phyloP scores from a whole-genome alignment of 1,139 yeast species.

The Yamadazyma membranifaciens region DNA sequence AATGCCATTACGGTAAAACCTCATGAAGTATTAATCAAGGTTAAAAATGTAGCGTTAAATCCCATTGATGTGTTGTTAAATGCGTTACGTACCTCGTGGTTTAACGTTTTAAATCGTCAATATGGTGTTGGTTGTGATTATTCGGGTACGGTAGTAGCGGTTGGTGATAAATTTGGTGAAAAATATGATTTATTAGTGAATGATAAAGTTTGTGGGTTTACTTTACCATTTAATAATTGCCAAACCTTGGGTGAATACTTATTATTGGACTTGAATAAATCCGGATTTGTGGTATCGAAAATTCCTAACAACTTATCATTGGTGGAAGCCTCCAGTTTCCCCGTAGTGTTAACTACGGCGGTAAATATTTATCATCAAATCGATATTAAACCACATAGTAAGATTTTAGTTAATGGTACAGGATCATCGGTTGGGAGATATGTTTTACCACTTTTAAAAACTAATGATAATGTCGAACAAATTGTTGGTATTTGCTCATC shows the following conservation, averaged over 20 bases:
- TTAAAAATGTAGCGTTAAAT: slow-evolving; percentile 59
- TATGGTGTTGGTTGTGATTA: slow-evolving; percentile 66
- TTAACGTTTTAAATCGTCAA: background rate
- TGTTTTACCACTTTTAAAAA: slow-evolving; percentile 56
- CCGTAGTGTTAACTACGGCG: slow-evolving; percentile 59
- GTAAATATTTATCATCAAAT: slow-evolving; percentile 1
- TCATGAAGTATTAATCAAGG: slow-evolving; percentile 55
- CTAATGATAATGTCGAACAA: slow-evolving; percentile 38
- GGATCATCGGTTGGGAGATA: slow-evolving; percentile 70
- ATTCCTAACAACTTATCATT: slow-evolving; percentile 47
- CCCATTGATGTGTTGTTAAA: slow-evolving; percentile 64
- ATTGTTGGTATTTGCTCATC: slow-evolving; percentile 43
- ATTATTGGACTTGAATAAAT: background rate
- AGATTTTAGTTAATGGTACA: slow-evolving; percentile 67
- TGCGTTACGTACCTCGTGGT: slow-evolving; percentile 18
- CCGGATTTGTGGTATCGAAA: background rate
- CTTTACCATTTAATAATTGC: slow-evolving; percentile 20
- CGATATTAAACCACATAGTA: slow-evolving; percentile 11
- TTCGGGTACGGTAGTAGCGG: slow-evolving; percentile 58
- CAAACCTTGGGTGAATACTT: slow-evolving; percentile 23
- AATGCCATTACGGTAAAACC: background rate
- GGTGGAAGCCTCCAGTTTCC: slow-evolving; percentile 59
- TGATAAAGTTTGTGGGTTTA: slow-evolving; percentile 60
- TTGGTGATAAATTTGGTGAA: slow-evolving; percentile 44
- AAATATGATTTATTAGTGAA: slow-evolving; percentile 44